phyloP scores from a whole-genome alignment of 1,284 basidiomycete species.

The Irpex lacteus region DNA sequence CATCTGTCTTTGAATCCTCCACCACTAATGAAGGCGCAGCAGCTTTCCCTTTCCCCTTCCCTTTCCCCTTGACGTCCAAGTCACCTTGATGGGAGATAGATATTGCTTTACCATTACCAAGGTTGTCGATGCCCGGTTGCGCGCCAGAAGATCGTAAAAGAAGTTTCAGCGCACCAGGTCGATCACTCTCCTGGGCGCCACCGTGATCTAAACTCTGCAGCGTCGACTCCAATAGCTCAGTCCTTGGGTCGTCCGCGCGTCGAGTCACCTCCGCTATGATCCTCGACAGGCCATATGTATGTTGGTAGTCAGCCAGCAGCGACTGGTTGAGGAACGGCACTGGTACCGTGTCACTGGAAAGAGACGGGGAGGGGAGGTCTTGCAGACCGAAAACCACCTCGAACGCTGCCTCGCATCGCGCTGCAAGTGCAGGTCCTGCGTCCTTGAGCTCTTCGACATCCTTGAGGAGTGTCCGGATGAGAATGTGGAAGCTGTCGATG shows the following conservation, averaged over 20 bases:
- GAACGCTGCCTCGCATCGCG: conserved; percentile 51
- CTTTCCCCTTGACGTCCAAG: conserved; percentile 33
- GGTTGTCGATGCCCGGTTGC: conserved; percentile 43
- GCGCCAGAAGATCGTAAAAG: conserved; percentile 59
- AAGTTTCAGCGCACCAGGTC: conserved; percentile 57
- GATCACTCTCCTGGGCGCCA: conserved; percentile 22
- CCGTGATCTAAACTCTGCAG: conserved; percentile 38
- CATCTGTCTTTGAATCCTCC: conserved; percentile 44
- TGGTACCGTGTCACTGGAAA: conserved; percentile 16
- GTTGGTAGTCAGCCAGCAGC: conserved; percentile 68
- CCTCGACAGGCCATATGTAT: conserved; percentile 54
- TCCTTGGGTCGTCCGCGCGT: conserved; percentile 51
- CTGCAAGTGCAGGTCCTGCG: conserved; percentile 38
- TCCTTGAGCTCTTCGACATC: conserved; percentile 39
- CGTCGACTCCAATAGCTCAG: conserved; percentile 52
- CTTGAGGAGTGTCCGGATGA: conserved; percentile 48
- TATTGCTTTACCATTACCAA: conserved; percentile 23
- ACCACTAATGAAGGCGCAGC: conserved; percentile 5
- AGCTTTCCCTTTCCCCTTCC: conserved; percentile 19
- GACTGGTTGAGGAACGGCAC: conserved; percentile 65
- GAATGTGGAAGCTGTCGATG: conserved; percentile 62
- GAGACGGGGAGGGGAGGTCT: conserved; percentile 34
- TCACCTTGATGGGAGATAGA: background rate
- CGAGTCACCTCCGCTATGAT: conserved; percentile 45
- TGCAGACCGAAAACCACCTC: conserved; percentile 57